Conservation (phyloP, 1,139 yeast genomes). For the Geotrichum bryndzae region DNA sequence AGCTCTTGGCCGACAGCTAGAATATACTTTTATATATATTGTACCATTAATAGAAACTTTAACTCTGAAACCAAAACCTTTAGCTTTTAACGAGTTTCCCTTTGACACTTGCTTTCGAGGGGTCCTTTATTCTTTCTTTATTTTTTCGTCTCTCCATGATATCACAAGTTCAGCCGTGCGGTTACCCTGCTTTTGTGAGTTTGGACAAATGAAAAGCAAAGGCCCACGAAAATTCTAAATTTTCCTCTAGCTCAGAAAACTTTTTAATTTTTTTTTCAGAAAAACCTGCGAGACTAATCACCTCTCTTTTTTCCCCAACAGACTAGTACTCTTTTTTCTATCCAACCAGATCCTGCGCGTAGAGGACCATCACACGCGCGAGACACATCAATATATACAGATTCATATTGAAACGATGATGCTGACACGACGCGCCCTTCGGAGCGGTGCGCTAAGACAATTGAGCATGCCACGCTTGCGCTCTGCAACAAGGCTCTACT, state of each 20-base stretch:
- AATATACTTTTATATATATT: background rate
- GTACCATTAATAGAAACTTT: background rate
- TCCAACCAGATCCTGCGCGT: background rate
- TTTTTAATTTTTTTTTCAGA: background rate
- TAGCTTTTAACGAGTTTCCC: background rate
- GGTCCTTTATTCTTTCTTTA: no score
- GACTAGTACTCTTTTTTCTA: background rate
- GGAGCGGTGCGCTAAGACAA: background rate
- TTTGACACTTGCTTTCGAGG: background rate
- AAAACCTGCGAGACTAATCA: background rate
- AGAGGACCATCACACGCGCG: background rate
- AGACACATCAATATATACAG: background rate
- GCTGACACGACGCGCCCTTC: background rate
- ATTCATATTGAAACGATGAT: background rate
- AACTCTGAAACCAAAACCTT: background rate
- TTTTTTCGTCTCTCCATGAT: background rate
- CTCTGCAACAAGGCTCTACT: background rate
- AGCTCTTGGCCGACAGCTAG: conserved; percentile 46
- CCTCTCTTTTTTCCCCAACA: background rate
- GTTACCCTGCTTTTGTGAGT: background rate
- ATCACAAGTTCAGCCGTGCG: background rate
- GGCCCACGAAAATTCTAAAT: background rate
- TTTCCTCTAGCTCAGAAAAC: background rate
- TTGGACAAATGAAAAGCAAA: background rate
- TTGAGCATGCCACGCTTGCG: background rate